These are phyloP conservation scores for Leptomonas pyrrhocoris DNA, from an alignment of 208 protist species.

Conservation along the genomic window DNA sequence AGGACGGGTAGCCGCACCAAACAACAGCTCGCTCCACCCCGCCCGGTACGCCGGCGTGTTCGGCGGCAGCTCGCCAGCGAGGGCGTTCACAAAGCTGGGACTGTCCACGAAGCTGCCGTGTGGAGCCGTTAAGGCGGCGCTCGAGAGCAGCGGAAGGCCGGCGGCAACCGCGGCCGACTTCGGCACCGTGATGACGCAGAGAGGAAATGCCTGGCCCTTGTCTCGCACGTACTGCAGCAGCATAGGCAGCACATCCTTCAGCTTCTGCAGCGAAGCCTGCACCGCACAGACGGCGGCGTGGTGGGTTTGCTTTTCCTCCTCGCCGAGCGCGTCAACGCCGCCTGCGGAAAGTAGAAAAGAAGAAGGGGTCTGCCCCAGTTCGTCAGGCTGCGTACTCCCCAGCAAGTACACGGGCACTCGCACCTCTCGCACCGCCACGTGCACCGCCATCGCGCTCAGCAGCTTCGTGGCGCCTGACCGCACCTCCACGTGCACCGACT, in stretches of 20 bases:
- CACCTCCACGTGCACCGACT: conserved; percentile 14
- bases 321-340: neutral
- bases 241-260: conserved; percentile 10
- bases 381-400: neutral
- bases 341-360: conserved; percentile 8
- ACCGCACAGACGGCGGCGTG: conserved; percentile 4
- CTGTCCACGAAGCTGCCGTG: conserved; percentile 5
- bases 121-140: neutral
- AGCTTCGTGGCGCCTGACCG: conserved; percentile 21
- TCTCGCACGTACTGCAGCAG: conserved; percentile 14
- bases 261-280: conserved; percentile 4
- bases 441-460: conserved; percentile 15
- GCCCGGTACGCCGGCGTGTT: conserved; percentile 5
- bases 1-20: neutral
- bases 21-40: conserved; percentile 7
- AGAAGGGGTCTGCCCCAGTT: neutral
- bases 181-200: conserved; percentile 13
- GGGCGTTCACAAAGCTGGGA: conserved; percentile 9
- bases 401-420: conserved; percentile 6
- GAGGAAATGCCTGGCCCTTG: conserved; percentile 16
- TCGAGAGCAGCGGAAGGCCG: neutral
- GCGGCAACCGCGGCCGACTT: conserved; percentile 8
- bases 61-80: neutral
- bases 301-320: conserved; percentile 5
- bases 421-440: conserved; percentile 9